Base-by-base conservation (phyloP, 2,329 filamentous ascomycete species). In the Fusarium phyllophilum region DNA sequence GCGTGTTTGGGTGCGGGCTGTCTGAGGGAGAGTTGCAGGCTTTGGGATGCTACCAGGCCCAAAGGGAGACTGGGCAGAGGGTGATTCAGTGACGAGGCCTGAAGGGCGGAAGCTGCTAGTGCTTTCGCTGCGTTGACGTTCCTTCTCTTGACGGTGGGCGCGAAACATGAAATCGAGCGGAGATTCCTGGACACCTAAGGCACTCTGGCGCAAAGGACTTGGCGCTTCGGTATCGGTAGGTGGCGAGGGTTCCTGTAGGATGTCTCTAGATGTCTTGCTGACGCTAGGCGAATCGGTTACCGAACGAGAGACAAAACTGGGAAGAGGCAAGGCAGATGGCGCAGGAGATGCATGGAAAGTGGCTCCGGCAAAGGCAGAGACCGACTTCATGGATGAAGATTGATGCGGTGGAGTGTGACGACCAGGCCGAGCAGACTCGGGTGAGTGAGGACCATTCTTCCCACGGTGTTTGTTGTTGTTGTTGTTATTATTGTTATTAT, bases 301-400 rank as follows among this genome's bases (percentile, higher is more conserved):
- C 1, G 94, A 91, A 78, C 93, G 95, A 34, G 93, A 92, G 39
- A 86, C 89, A 81, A 98, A 97, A 79, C 93, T 97, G 17, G 96
- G 96, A 66, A 98, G 93, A 1, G 96, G 96, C 38, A 99, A 86
- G 31, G 94, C 91, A 14, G 95, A 97, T 1, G 96, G 93, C 4
- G 95, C 96, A 26, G 96, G 96, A 14, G 96, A 98, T 45, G 95
- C 94, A 82, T 98, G 95, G 82, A 98, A 99, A 10, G 95, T 97
- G 39, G 96, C 93, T 20, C 96, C 96, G 44, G 96, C 96, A 83
- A 97, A 99, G 51, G 92, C 91, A 68, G 90, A 83, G 36, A 82
- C 82, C 51, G 87, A 82, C 78, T 86, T 87, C 73, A 85, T 80
- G 36, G 83, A 80, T 14, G 80, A 79, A 22, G 83, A 84, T 57